phyloP scores from a whole-genome alignment of 129 eudicot species.

The Daucus carota region DH1_v3.0 NC_030389.2:34502001-34502500 shows the following conservation, averaged over 20 bases:
- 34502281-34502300: no score
- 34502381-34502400: conserved; percentile 96
- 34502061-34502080: neutral
- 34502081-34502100: neutral
- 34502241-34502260: neutral
- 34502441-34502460: neutral
- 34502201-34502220: neutral
- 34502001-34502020: no score
- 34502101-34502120: no score
- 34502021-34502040: neutral
- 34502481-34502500: no score
- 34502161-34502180: neutral
- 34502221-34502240: neutral
- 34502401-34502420: conserved; percentile 57
- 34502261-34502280: no score
- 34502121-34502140: neutral
- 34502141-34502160: neutral
- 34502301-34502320: no score
- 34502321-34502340: no score
- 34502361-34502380: conserved; percentile 21
- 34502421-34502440: conserved; percentile 60
- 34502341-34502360: no score
- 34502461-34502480: neutral
- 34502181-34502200: neutral
- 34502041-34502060: neutral